Percentiles rank a stretch among this genome's conserved stretches.
Evolutionary conservation across 495 filamentous ascomycete species (phyloP).

Genomic region (Lindgomyces ingoldianus): DNA sequence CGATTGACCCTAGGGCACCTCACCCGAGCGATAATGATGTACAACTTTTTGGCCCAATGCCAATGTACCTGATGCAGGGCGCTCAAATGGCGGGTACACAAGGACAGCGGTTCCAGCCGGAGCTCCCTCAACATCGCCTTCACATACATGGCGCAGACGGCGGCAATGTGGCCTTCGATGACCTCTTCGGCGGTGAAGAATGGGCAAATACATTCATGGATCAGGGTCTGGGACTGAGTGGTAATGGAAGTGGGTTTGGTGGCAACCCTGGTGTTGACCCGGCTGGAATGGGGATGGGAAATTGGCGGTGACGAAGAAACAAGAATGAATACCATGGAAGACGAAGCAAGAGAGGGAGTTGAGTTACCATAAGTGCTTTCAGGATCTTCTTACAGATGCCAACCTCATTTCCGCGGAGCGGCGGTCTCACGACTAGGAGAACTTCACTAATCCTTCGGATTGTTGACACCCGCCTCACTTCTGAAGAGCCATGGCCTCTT

Average conservation of each 20-base stretch:
- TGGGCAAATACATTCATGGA: slow-evolving; percentile 39
- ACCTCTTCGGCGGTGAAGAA: slow-evolving; percentile 41
- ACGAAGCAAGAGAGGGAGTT: too few species aligned
- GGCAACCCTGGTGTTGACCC: not conserved
- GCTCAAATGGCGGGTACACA: slow-evolving; percentile 32
- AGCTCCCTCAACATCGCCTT: not conserved
- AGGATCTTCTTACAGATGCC: not conserved
- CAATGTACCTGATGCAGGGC: slow-evolving; percentile 55
- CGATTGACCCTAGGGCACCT: not conserved
- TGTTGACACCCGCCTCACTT: not conserved
- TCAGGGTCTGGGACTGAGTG: slow-evolving; percentile 25
- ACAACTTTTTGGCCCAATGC: slow-evolving; percentile 57
- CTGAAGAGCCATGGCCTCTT: not conserved
- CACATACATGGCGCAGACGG: slow-evolving; percentile 16
- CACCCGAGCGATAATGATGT: slow-evolving; percentile 50
- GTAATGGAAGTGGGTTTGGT: slow-evolving; percentile 2
- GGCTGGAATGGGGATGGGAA: not conserved
- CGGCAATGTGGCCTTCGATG: slow-evolving; percentile 41
- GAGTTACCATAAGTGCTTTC: not conserved
- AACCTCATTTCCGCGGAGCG: not conserved
- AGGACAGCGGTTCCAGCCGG: slow-evolving; percentile 9
- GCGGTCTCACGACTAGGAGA: not conserved
- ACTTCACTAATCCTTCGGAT: not conserved
- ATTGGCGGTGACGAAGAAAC: not conserved
- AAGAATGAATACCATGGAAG: too few species aligned